Percentiles rank a stretch among this genome's conserved stretches.
Evolutionary conservation across 257 asterid genomes (phyloP).

Genomic region (Solanum sparsipilum): DNA sequence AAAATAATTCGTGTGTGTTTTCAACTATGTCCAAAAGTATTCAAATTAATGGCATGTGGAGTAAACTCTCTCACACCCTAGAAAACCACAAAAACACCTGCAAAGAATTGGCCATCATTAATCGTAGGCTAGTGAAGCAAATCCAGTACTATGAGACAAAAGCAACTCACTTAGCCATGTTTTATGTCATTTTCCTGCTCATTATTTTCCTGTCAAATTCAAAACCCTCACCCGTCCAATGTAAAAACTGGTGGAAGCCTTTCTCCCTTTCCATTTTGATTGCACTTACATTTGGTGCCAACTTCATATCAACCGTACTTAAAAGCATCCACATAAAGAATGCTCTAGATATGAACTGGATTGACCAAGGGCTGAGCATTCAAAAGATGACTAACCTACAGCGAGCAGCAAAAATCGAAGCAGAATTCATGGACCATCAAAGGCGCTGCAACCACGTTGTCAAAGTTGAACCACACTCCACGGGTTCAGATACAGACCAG

Average conservation of each 20-base stretch:
- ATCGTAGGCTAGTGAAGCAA: constrained; percentile 10
- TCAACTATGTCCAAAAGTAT: not conserved
- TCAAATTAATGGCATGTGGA: not conserved
- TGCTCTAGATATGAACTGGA: constrained; percentile 9
- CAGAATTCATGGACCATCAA: not conserved
- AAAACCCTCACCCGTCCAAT: not conserved
- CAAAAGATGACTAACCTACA: constrained; percentile 6
- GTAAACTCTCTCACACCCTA: not conserved
- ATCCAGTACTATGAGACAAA: constrained; percentile 16
- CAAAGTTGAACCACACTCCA: not conserved
- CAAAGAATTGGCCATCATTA: constrained; percentile 3
- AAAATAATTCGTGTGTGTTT: not conserved
- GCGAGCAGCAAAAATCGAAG: not conserved
- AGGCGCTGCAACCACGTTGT: not conserved
- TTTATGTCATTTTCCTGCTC: constrained; percentile 9
- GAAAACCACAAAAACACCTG: not conserved
- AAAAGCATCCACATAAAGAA: constrained; percentile 2
- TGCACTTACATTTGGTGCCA: constrained; percentile 2
- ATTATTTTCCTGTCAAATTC: constrained; percentile 5
- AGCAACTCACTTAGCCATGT: constrained; percentile 6
- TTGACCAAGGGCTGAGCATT: constrained; percentile 4
- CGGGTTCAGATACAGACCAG: not conserved
- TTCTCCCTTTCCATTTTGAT: constrained; percentile 8
- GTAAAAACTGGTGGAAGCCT: constrained; percentile 13
- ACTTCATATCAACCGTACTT: constrained; percentile 6